Conservation (phyloP, 371 early-diverging fungal genomes). For the Actinomucor elegans region DNA sequence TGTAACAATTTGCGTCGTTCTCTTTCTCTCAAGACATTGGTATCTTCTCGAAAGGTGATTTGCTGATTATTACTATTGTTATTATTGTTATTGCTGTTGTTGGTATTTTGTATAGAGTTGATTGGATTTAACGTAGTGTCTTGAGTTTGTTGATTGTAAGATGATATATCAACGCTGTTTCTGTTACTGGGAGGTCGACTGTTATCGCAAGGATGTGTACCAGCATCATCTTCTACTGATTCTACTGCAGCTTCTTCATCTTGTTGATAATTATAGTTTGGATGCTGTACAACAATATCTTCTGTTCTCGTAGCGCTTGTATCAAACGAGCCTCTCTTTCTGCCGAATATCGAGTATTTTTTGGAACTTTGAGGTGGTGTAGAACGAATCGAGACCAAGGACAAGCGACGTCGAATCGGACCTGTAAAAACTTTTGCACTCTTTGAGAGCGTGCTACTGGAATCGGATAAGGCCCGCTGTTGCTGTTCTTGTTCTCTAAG, state of each 20-base stretch:
- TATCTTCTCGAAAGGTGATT: conserved; percentile 28
- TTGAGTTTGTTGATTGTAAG: neutral
- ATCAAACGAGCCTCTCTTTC: neutral
- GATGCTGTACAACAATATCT: conserved; percentile 10
- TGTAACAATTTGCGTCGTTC: conserved; percentile 18
- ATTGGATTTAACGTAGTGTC: neutral
- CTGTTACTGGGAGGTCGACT: neutral
- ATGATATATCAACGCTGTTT: neutral
- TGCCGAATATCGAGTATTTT: neutral
- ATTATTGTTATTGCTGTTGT: neutral
- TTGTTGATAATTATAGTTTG: neutral
- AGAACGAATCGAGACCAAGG: conserved; percentile 27
- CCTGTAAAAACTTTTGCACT: neutral
- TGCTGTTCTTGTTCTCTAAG: conserved; percentile 6
- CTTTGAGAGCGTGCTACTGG: neutral
- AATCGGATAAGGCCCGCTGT: neutral
- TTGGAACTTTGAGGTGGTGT: conserved; percentile 9
- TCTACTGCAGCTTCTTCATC: neutral
- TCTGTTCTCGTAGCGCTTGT: neutral
- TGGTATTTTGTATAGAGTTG: neutral
- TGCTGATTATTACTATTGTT: conserved; percentile 16
- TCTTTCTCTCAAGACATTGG: conserved; percentile 21
- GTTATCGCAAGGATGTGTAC: conserved; percentile 6
- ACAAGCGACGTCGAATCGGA: conserved; percentile 27
- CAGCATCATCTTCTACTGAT: neutral